Base-by-base conservation (phyloP, 257 asterid genomes). In the Dorcoceras hygrometricum region DNA sequence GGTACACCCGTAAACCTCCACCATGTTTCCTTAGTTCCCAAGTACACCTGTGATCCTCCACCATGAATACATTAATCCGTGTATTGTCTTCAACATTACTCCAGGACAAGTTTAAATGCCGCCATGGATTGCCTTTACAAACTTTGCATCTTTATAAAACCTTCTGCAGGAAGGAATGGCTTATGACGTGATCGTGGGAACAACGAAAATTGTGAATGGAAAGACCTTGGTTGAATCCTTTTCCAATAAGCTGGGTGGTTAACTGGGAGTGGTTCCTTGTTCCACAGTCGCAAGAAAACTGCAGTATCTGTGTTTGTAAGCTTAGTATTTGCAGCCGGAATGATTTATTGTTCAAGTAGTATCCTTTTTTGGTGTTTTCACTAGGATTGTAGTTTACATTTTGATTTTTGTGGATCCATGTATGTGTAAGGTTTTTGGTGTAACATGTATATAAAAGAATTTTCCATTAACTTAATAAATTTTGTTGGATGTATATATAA, bases 121-220 rank as follows among this genome's bases (percentile, higher is more conserved):
- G 23, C 25, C 9, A 3, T 3, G 26, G 32, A 59, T 50, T 5
- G 6, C 25, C 0, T 8, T 59, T 27, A 27, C 0, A 43, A 39
- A 16, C 67, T 59, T n/a, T 27, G n/a, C 50, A 43, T 24, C 31
- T 19, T 24, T 8, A 53, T 53, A 46, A 60, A 31, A 23, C 24
- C 28, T 61, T 31, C 31, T 76, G 67, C 87, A 94, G 99, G 99
- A 88, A 74, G 99, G 99, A 70, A 82, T 82, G 87, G 89, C 97
- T 23, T 87, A 88, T 67, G 99, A 90, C 74, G 54, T 94, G 70
- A 90, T 94, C 26, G 78, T 94, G n/a, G 95, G 88, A 73, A 85
- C 96, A 61, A 90, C 99, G 25, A 85, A 87, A 74, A 79, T 90
- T 39, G 32, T 90, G 64, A 94, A 79, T 23, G 99, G 99, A 7